Evolutionary conservation across 352 stramenopile species (phyloP), one percentile per base, ranked within the genome.

Genomic region (Pythium dissimile): DNA sequence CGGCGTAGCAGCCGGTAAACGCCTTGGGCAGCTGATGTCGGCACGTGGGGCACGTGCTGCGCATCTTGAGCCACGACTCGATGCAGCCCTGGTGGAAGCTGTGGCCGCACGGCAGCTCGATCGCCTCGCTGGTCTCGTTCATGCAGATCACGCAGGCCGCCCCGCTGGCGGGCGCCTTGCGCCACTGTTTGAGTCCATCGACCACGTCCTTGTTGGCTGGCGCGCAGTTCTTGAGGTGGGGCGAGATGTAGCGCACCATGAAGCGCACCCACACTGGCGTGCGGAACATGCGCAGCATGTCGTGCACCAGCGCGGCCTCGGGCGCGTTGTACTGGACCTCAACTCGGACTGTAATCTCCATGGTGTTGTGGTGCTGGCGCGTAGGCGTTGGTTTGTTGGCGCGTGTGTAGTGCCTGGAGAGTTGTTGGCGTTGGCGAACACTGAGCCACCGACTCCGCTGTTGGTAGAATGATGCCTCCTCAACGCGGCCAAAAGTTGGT

Each of bases 71-170:
- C 95, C 96, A 99, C 34, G 82, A 89, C 35, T 86, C 64, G 59
- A 99, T 90, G 75, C 96, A 99, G 37, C 80, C 71, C 24, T 88
- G 64, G 67, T 99, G 95, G 71, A 98, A 99, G 37, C 87, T 63
- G 74, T 99, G 96, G 41, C 81, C 77, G 64, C 94, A 99, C 13
- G 92, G 89, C 31, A 98, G 72, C 41, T 77, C 64, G 32, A 95
- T 83, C 16, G 93, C 73, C n/a, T 61, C 50, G 37, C 21, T 34
- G 35, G 77, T 89, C 39, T 97, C 89, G 47, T 77, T 89, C 30
- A 98, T 83, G 72, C 95, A 98, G 55, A 98, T 96, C 6, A 93
- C 86, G 66, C 93, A 97, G 21, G 64, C 75, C 44, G 84, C 27
- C 23, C 28, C n/a, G n/a, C n/a, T n/a, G n/a, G n/a, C 18, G 35